Conservation (phyloP, 164 flowering plant species). For the Aristolochia contorta region DNA sequence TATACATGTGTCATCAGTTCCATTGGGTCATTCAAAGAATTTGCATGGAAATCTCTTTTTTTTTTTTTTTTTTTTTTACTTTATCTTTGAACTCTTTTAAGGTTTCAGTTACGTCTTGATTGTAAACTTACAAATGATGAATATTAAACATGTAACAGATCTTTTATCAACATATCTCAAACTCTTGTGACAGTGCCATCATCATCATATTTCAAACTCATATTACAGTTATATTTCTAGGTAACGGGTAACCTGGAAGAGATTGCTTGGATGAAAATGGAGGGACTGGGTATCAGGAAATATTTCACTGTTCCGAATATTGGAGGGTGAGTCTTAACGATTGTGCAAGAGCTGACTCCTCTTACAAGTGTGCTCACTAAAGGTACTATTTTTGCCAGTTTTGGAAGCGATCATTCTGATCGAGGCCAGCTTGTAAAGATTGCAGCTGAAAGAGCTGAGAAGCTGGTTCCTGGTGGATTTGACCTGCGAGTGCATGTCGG, state of each 20-base stretch:
- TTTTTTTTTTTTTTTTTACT: too few relatives aligned
- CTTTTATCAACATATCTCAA: too few relatives aligned
- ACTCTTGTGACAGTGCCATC: too few relatives aligned
- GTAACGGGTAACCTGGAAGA: slow-evolving; percentile 26
- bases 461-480: slow-evolving; percentile 14
- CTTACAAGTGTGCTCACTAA: not conserved
- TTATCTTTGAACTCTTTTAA: too few relatives aligned
- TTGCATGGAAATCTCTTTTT: too few relatives aligned
- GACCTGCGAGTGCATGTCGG: slow-evolving; percentile 23
- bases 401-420: slow-evolving; percentile 23
- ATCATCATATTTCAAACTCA: too few relatives aligned
- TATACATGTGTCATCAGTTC: too few relatives aligned
- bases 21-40: too few relatives aligned
- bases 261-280: slow-evolving; percentile 26
- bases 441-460: slow-evolving; percentile 22
- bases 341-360: not conserved
- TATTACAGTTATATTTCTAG: slow-evolving; percentile 1
- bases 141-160: too few relatives aligned
- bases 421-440: slow-evolving; percentile 22
- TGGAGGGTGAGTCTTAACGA: slow-evolving; percentile 19
- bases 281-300: slow-evolving; percentile 19
- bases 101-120: too few relatives aligned
- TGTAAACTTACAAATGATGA: too few relatives aligned
- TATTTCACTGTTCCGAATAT: slow-evolving; percentile 20
- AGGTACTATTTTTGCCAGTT: slow-evolving; percentile 8